Evolutionary conservation across 2,329 filamentous ascomycete species (phyloP).

Genomic region (Xylariaceae sp.): DNA sequence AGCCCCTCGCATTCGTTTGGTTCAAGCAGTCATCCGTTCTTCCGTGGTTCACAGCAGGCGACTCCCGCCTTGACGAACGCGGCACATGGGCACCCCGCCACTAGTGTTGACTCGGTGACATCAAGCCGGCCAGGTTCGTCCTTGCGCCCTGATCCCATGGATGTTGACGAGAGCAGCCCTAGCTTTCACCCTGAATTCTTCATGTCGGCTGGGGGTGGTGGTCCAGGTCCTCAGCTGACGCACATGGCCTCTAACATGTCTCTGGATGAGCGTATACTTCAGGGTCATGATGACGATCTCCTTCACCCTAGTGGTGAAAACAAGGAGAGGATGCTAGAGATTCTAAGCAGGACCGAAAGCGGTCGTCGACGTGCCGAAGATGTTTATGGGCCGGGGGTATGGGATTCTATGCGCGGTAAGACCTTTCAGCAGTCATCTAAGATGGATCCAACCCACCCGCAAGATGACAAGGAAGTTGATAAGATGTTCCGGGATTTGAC

Average conservation of each 20-base stretch:
- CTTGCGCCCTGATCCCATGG: constrained; percentile 36
- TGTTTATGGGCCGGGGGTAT: constrained; percentile 47
- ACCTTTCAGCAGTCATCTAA: constrained; percentile 20
- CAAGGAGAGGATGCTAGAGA: constrained; percentile 48
- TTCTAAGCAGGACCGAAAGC: constrained; percentile 45
- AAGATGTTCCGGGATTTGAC: constrained; percentile 54
- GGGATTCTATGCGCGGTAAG: constrained; percentile 35
- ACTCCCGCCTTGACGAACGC: constrained; percentile 34
- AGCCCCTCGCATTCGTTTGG: constrained; percentile 36
- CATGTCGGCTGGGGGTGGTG: constrained; percentile 32
- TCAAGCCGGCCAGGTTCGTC: constrained; percentile 32
- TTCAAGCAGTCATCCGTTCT: constrained; percentile 32
- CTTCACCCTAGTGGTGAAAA: constrained; percentile 42
- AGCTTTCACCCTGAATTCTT: constrained; percentile 42
- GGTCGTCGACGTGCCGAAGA: constrained; percentile 47
- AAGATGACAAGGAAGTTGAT: constrained; percentile 45
- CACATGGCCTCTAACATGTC: constrained; percentile 38
- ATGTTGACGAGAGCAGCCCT: constrained; percentile 32
- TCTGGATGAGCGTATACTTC: constrained; percentile 48
- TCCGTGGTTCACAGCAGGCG: constrained; percentile 35
- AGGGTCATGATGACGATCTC: constrained; percentile 42
- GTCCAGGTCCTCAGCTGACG: constrained; percentile 39
- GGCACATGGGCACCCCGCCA: constrained; percentile 33
- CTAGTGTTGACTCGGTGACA: constrained; percentile 33
- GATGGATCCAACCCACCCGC: constrained; percentile 32